phyloP scores from a whole-genome alignment of 164 flowering plant species.

The Berberis vulgaris region DNA sequence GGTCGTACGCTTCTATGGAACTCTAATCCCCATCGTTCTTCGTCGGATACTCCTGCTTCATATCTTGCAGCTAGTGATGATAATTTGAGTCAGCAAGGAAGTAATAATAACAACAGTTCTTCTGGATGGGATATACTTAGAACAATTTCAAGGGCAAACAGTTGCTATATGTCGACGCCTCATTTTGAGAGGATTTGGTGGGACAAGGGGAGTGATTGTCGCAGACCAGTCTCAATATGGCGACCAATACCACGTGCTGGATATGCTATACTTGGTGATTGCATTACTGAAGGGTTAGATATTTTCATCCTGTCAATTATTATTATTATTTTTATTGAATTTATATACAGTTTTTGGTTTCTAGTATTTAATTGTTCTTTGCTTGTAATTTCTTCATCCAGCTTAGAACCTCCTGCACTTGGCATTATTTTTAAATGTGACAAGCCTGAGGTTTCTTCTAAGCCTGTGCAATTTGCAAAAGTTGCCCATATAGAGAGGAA shows the following conservation, averaged over 20 bases:
- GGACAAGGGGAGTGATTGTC: slow-evolving; percentile 86
- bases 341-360: neutral
- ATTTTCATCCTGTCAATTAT: neutral
- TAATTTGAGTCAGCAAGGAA: slow-evolving; percentile 21
- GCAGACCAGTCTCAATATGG: slow-evolving; percentile 91
- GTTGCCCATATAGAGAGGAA: slow-evolving; percentile 70
- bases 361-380: slow-evolving; percentile 1
- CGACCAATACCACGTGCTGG: slow-evolving; percentile 81
- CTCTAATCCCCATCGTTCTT: slow-evolving; percentile 26
- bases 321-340: neutral
- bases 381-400: slow-evolving; percentile 21
- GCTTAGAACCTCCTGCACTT: slow-evolving; percentile 90
- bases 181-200: slow-evolving; percentile 97
- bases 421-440: slow-evolving; percentile 76
- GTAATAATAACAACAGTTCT: slow-evolving; percentile 31
- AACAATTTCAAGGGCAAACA: slow-evolving; percentile 60
- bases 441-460: slow-evolving; percentile 67
- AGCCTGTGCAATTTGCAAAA: slow-evolving; percentile 80
- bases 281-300: slow-evolving; percentile 91
- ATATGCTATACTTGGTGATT: slow-evolving; percentile 82
- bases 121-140: slow-evolving; percentile 84
- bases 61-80: slow-evolving; percentile 24
- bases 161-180: slow-evolving; percentile 67
- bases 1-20: slow-evolving; percentile 59
- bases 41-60: slow-evolving; percentile 21